Base-by-base conservation (phyloP, 371 early-diverging fungal species). In the Mucor sp. region DNA sequence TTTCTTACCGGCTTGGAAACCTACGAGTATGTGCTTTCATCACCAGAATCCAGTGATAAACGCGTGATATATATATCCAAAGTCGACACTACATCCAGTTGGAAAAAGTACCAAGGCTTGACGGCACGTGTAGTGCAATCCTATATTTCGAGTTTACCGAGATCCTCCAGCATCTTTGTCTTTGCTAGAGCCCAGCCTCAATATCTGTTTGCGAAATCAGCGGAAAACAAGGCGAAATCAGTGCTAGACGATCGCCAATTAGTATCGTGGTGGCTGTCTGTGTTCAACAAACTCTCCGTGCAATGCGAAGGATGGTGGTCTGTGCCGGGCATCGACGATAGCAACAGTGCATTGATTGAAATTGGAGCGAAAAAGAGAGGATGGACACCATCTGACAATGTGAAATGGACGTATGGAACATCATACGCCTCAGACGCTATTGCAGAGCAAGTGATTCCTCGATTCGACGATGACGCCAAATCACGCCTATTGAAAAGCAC, bases 111-210 rank as follows among this genome's bases (percentile, higher is more conserved):
- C 8, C 32, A 68, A 35, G 74, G 75, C 8, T 57, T 72, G 9
- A 69, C 78, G 2, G 69, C 75, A 17, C 73, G 76, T 27, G 25
- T 87, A n/a, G 74, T 89, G 23, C 67, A 68, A 28, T 78, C 84
- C 0, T 89, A 90, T 65, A 63, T 90, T 9, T 41, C 69, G 2
- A 74, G 78, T 23, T 62, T 84, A 21, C 74, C 78, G 12, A 50
- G 76, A 0, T 58, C 55, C 14, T 65, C 60, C 8, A 47, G 60
- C 14, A 70, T 94, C 1, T 88, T 90, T 65, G 71, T 92, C 30
- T 95, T 95, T 85, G 95, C 94, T 5, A 81, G 95, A 17, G 85
- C 95, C 0, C 94, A 94, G 73, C 94, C 93, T 7, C 91, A 93
- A 69, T 95, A 95, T 65, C 76, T 96, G 3, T 96, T 96, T 82